Evolutionary conservation across 129 eudicot species (phyloP), one percentile per base, ranked within the genome.

Genomic region (Centaurea solstitialis): DNA sequence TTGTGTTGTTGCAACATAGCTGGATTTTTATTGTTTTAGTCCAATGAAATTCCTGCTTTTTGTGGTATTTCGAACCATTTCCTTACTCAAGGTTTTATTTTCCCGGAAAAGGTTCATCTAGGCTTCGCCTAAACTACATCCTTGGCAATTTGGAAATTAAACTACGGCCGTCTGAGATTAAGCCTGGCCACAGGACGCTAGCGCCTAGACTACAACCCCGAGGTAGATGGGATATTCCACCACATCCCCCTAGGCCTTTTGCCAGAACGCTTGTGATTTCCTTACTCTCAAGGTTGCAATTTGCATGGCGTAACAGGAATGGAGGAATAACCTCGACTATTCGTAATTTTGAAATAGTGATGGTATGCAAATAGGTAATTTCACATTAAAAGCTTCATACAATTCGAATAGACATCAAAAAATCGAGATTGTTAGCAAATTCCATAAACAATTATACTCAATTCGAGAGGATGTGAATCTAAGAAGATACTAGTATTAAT

Each of bases 211-310:
- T n/a, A n/a, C n/a, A n/a, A n/a, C n/a, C n/a, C n/a, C n/a, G n/a
- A n/a, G n/a, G n/a, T n/a, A n/a, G n/a, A n/a, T n/a, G n/a, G n/a
- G n/a, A n/a, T n/a, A n/a, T n/a, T n/a, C n/a, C n/a, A n/a, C n/a
- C n/a, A n/a, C n/a, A n/a, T n/a, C n/a, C n/a, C n/a, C n/a, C n/a
- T n/a, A n/a, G n/a, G n/a, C n/a, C n/a, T n/a, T n/a, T n/a, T n/a
- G n/a, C n/a, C n/a, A n/a, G n/a, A n/a, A n/a, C n/a, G n/a, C n/a
- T n/a, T n/a, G n/a, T n/a, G n/a, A 68, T 68, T 68, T 68, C 24
- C 74, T 50, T 69, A 33, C 20, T 28, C 41, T 68, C 10, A 67
- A 64, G 69, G 30, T 64, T 64, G 69, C 69, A 64, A 64, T 64
- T 18, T 64, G 69, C 15, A 64, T 2, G 33, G 21, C 9, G 69